These are phyloP conservation scores for Plasmodium gonderi DNA, from an alignment of 169 alveolate species.

Conservation along the genomic window DNA sequence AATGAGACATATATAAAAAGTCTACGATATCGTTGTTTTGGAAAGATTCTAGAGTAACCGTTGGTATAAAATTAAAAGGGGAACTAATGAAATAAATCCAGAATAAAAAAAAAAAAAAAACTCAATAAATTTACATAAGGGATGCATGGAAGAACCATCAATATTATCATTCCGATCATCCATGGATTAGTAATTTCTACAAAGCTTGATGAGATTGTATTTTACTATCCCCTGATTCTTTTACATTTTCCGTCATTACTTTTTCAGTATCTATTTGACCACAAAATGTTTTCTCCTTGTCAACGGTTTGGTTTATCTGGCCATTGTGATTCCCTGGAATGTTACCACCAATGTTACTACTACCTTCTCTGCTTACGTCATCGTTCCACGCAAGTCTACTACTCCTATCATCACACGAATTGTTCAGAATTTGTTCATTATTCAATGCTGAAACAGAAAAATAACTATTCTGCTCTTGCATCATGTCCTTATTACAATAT, in stretches of 20 bases:
- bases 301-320: neutral
- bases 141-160: too few relatives aligned
- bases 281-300: neutral
- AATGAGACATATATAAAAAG: too few relatives aligned
- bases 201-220: slow-evolving; percentile 1
- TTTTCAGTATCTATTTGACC: slow-evolving; percentile 8
- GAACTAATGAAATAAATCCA: too few relatives aligned
- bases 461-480: neutral
- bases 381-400: neutral
- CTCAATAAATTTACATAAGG: neutral
- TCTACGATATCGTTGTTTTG: too few relatives aligned
- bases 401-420: neutral
- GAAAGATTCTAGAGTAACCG: too few relatives aligned
- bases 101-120: too few relatives aligned
- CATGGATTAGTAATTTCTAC: neutral
- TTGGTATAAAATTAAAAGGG: too few relatives aligned
- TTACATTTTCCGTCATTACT: neutral
- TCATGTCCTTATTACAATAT: slow-evolving; percentile 5
- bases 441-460: slow-evolving; percentile 1
- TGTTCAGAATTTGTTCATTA: neutral
- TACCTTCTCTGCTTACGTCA: neutral
- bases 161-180: too few relatives aligned
- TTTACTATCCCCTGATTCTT: neutral
- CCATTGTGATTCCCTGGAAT: slow-evolving; percentile 13
- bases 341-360: neutral